Percentiles rank a stretch among this genome's conserved stretches.
These are phyloP conservation scores for Gaillardinia entomophila DNA, from an alignment of 805 yeast species.

Conservation along the genomic window DNA sequence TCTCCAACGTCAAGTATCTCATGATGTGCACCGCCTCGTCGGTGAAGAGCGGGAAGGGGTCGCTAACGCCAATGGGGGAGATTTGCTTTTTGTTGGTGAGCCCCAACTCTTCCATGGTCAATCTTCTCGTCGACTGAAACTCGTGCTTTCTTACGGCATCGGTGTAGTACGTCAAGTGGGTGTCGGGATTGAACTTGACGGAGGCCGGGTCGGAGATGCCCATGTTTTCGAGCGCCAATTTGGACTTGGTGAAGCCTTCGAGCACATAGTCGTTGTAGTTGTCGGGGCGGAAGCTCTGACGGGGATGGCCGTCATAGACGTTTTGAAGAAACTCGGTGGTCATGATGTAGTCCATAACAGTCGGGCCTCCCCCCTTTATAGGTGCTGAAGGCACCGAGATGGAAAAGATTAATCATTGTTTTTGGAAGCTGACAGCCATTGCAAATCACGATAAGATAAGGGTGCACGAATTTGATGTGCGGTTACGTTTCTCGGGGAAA, in stretches of 20 bases:
- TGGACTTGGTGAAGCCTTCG: too few species aligned
- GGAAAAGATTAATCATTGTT: too few species aligned
- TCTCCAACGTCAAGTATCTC: constrained; percentile 48
- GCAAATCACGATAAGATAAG: too few species aligned
- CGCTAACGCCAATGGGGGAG: constrained; percentile 50
- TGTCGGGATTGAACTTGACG: constrained; percentile 23
- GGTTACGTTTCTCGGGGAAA: too few species aligned
- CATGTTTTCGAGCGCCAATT: not conserved
- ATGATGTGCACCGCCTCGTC: constrained; percentile 54
- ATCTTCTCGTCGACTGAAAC: constrained; percentile 21
- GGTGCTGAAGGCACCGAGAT: too few species aligned
- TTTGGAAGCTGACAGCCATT: too few species aligned
- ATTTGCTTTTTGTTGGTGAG: constrained; percentile 41
- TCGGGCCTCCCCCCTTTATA: too few species aligned
- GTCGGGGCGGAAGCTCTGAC: not conserved
- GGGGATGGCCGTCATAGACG: not conserved
- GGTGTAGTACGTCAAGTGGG: constrained; percentile 25
- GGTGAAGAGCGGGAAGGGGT: constrained; percentile 57
- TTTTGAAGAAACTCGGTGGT: too few species aligned
- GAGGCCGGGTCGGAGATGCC: constrained; percentile 2
- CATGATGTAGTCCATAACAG: too few species aligned
- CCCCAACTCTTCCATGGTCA: constrained; percentile 47
- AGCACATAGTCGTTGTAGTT: not conserved
- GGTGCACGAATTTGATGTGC: too few species aligned
- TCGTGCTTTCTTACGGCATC: constrained; percentile 12